These are phyloP conservation scores for Boletus sp. DNA, from an alignment of 768 basidiomycete genomes.

Conservation along the genomic window DNA sequence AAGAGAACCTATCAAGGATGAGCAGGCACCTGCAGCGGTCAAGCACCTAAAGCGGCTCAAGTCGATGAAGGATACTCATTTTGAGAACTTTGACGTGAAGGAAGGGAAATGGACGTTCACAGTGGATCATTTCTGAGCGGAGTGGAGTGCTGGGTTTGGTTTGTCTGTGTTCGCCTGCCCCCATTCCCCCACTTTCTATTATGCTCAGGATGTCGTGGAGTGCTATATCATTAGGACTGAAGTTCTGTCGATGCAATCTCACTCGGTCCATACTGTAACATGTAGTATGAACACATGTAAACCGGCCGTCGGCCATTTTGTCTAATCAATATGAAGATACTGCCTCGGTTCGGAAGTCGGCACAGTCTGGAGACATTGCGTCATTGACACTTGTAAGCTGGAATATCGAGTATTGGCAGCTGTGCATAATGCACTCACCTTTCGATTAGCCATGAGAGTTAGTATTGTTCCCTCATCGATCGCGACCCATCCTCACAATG, in stretches of 20 bases:
- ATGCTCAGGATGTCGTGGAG: background rate
- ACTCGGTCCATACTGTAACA: conserved; percentile 10
- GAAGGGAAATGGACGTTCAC: conserved; percentile 92
- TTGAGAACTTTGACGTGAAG: conserved; percentile 73
- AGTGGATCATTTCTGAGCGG: conserved; percentile 85
- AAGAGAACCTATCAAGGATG: conserved; percentile 84
- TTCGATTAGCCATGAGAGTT: conserved; percentile 15
- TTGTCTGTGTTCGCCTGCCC: background rate
- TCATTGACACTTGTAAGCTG: background rate
- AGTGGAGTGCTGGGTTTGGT: background rate
- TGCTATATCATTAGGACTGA: conserved; percentile 12
- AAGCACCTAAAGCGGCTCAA: conserved; percentile 80
- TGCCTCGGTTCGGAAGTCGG: conserved; percentile 1
- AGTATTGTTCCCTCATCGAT: background rate
- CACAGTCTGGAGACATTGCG: background rate
- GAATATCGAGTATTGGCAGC: background rate
- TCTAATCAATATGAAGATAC: conserved; percentile 3
- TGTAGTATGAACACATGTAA: conserved; percentile 10
- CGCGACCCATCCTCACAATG: background rate
- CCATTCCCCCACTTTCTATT: background rate
- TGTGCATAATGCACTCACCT: background rate
- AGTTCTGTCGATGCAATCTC: background rate
- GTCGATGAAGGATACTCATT: conserved; percentile 82
- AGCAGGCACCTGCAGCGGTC: conserved; percentile 61
- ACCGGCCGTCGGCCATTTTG: conserved; percentile 14